These are phyloP conservation scores for Tetracentron sinense DNA, from an alignment of 164 flowering plant genomes.

Conservation along the genomic window DNA sequence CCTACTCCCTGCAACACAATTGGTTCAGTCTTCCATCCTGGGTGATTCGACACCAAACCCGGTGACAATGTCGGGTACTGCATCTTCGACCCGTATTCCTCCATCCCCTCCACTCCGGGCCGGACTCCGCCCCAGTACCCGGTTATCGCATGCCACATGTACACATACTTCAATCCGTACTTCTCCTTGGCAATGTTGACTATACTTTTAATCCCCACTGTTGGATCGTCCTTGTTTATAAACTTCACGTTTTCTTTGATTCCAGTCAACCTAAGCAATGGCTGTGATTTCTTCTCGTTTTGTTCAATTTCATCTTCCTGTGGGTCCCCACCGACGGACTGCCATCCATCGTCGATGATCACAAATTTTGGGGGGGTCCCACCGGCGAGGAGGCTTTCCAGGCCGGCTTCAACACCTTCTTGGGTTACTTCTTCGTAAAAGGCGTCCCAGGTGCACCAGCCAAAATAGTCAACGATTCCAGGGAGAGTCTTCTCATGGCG, in stretches of 20 bases:
- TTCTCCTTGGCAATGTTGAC: slow-evolving; percentile 67
- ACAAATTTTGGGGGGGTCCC: no score
- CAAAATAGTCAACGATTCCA: no score
- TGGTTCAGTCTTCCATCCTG: slow-evolving; percentile 60
- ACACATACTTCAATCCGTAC: slow-evolving; percentile 71
- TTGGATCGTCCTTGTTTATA: slow-evolving; percentile 52
- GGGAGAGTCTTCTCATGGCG: slow-evolving; percentile 84
- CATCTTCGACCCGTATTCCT: no score
- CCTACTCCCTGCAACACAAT: slow-evolving; percentile 79
- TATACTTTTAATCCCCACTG: slow-evolving; percentile 59
- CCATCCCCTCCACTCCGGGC: slow-evolving; percentile 54
- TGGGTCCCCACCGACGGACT: slow-evolving; percentile 57
- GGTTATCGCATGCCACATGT: no score
- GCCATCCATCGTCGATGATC: no score
- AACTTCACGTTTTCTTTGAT: slow-evolving; percentile 82
- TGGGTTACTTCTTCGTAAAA: slow-evolving; percentile 89
- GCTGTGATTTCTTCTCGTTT: slow-evolving; percentile 35
- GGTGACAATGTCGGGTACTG: slow-evolving; percentile 45
- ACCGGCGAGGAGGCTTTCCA: slow-evolving; percentile 52
- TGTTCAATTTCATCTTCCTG: slow-evolving; percentile 9
- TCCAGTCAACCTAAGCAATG: slow-evolving; percentile 59
- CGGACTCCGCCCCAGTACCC: slow-evolving; percentile 98
- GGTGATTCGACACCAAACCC: slow-evolving; percentile 71
- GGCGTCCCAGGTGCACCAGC: slow-evolving; percentile 99
- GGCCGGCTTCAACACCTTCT: no score